Conservation (phyloP, 2,329 filamentous ascomycete genomes). For the Colletotrichum sp. region DNA sequence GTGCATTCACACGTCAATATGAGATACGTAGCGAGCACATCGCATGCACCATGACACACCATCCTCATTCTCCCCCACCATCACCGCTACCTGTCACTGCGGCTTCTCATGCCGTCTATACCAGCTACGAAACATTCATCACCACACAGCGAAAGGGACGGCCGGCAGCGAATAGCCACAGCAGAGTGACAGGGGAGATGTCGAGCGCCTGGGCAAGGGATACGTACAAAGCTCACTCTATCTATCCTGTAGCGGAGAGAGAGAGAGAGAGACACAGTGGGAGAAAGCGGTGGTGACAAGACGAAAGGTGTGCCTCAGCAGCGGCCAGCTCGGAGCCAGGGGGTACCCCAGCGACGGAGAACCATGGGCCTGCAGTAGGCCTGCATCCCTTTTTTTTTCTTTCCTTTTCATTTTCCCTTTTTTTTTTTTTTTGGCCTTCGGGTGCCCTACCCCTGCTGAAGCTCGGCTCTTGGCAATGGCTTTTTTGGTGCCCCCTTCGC, state of each 20-base stretch:
- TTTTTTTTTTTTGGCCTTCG: conserved; percentile 5
- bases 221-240: neutral
- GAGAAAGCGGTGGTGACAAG: neutral
- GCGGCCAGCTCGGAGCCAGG: neutral
- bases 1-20: neutral
- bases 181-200: neutral
- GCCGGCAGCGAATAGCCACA: neutral
- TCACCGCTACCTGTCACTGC: neutral
- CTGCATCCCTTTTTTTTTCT: conserved; percentile 7
- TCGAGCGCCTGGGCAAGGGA: neutral
- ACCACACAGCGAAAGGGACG: neutral
- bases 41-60: conserved; percentile 11
- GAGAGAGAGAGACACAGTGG: neutral
- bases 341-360: neutral
- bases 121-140: neutral
- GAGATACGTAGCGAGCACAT: neutral
- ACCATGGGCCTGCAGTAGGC: conserved; percentile 8
- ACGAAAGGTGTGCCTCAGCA: conserved; percentile 7
- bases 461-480: conserved; percentile 4
- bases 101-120: neutral
- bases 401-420: neutral
- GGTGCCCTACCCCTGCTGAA: conserved; percentile 7
- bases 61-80: neutral
- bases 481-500: neutral
- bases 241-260: neutral